phyloP scores from a whole-genome alignment of 306 rosid genomes.

The Prinsepia uniflora region DNA sequence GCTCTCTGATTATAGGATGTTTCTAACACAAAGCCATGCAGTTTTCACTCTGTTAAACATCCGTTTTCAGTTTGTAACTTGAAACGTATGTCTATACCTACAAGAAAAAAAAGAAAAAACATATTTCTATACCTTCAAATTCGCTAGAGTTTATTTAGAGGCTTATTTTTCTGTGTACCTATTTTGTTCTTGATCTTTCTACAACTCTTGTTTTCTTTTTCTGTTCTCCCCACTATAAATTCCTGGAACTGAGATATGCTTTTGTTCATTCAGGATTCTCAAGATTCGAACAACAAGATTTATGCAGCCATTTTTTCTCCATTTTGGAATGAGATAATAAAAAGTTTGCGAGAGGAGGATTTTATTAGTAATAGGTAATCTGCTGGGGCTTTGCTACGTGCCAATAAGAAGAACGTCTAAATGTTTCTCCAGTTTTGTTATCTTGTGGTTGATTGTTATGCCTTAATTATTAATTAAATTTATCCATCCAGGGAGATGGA shows the following conservation, averaged over 20 bases:
- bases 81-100: background rate
- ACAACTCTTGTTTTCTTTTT: background rate
- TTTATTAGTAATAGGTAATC: constrained; percentile 78
- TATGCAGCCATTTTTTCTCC: constrained; percentile 87
- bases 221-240: background rate
- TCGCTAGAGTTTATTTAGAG: background rate
- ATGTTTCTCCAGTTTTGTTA: constrained; percentile 6
- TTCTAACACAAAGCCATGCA: background rate
- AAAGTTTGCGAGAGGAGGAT: constrained; percentile 93
- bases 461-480: constrained; percentile 15
- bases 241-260: constrained; percentile 1
- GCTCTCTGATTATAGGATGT: background rate
- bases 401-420: constrained; percentile 4
- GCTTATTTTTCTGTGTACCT: background rate
- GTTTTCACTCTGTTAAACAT: background rate
- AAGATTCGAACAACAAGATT: constrained; percentile 63
- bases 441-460: constrained; percentile 5
- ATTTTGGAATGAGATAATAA: constrained; percentile 94
- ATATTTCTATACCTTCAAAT: background rate
- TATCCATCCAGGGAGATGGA: constrained; percentile 80
- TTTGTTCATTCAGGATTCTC: constrained; percentile 56
- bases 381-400: constrained; percentile 20
- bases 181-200: background rate
- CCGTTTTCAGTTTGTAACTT: background rate
- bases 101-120: background rate